A percentile compares a stretch with the other conserved stretches of the same genome.
Evolutionary conservation across 2,329 filamentous ascomycete genomes (phyloP).

Genomic region (Tolypocladium cylindrosporum): DNA sequence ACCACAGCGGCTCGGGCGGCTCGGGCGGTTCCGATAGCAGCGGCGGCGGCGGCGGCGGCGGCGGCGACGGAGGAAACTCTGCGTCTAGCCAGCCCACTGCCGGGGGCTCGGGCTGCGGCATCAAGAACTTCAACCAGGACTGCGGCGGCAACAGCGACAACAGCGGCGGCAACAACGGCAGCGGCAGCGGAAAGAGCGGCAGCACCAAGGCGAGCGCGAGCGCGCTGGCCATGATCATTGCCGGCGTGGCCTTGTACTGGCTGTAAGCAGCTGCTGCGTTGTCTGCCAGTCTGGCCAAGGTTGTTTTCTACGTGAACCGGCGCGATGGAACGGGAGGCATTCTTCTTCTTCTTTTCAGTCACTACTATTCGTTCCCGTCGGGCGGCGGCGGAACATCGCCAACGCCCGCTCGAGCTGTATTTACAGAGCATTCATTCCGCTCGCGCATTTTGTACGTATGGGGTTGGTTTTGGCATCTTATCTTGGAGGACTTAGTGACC

Average conservation of each 20-base stretch:
- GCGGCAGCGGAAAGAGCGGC: constrained; percentile 19
- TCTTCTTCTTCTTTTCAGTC: background rate
- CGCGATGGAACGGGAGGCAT: background rate
- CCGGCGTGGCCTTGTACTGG: constrained; percentile 23
- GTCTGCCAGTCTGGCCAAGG: background rate
- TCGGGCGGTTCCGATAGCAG: background rate
- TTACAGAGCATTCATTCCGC: background rate
- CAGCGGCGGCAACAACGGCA: constrained; percentile 10
- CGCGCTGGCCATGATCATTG: constrained; percentile 26
- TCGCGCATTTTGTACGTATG: background rate
- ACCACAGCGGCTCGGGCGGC: constrained; percentile 9
- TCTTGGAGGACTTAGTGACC: background rate
- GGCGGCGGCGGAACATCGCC: background rate
- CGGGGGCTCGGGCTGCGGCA: constrained; percentile 19
- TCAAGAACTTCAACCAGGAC: constrained; percentile 29
- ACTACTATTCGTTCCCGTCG: background rate
- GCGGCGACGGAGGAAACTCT: constrained; percentile 10
- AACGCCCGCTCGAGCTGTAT: background rate
- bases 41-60: constrained; percentile 1
- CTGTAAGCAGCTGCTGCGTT: constrained; percentile 12
- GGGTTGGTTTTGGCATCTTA: background rate
- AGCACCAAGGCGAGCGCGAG: constrained; percentile 22
- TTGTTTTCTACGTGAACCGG: background rate
- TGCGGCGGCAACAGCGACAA: constrained; percentile 15
- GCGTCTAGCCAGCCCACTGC: constrained; percentile 6